phyloP scores from a whole-genome alignment of 495 filamentous ascomycete species.

The Penicillium ucsense region DNA sequence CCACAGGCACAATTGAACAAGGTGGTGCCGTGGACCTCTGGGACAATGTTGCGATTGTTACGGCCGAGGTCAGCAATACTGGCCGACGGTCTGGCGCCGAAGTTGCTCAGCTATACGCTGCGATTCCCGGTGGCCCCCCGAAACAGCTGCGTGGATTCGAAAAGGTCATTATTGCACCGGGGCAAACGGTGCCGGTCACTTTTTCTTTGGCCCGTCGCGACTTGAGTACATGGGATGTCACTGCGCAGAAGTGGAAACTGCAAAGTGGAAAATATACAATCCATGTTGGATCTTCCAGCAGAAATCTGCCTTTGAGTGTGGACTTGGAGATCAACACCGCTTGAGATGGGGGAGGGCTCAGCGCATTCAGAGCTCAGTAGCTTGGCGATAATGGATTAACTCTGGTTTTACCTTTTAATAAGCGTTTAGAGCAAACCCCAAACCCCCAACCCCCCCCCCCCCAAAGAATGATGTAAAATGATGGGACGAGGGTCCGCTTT shows the following conservation, averaged over 20 bases:
- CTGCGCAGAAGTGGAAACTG: conserved; percentile 49
- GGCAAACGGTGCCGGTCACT: conserved; percentile 32
- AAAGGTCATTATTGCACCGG: conserved; percentile 39
- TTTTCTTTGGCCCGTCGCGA: conserved; percentile 54
- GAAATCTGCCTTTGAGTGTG: conserved; percentile 10
- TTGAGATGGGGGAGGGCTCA: not conserved
- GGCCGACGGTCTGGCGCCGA: conserved; percentile 43
- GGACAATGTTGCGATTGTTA: conserved; percentile 44
- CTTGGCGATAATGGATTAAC: too few relatives aligned
- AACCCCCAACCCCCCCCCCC: too few relatives aligned
- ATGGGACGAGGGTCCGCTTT: too few relatives aligned
- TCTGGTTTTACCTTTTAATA: too few relatives aligned
- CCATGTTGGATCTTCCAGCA: conserved; percentile 17
- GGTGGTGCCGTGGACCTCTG: conserved; percentile 52
- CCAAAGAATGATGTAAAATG: too few relatives aligned
- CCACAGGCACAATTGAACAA: conserved; percentile 30
- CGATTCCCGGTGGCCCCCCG: conserved; percentile 34
- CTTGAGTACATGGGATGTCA: conserved; percentile 57
- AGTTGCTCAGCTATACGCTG: conserved; percentile 48
- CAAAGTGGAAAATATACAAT: conserved; percentile 18
- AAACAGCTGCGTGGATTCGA: conserved; percentile 58
- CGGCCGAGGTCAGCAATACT: conserved; percentile 42
- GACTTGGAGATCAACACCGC: conserved; percentile 5
- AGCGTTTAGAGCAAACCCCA: too few relatives aligned
- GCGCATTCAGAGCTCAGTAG: not conserved